A percentile compares a stretch with the other conserved stretches of the same genome.
These are phyloP conservation scores for Metschnikowia cubensis DNA, from an alignment of 805 yeast genomes.

Conservation along the genomic window DNA sequence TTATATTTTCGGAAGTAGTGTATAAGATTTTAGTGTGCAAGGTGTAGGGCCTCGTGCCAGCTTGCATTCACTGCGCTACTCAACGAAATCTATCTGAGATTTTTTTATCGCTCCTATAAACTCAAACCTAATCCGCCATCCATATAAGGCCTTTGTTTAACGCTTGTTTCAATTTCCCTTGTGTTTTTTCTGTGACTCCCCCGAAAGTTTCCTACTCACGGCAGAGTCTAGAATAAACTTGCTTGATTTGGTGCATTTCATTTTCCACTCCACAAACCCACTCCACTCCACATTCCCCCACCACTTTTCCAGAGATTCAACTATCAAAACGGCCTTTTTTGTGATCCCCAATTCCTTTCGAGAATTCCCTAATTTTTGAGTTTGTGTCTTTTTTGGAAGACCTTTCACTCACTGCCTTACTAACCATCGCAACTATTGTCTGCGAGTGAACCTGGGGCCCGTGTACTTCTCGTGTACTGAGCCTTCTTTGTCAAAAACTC, in stretches of 20 bases:
- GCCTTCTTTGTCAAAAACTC: neutral
- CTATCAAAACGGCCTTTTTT: neutral
- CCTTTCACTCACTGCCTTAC: neutral
- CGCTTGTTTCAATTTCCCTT: neutral
- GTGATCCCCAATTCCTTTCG: too few species aligned
- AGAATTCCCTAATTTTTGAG: neutral
- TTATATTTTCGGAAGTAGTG: conserved; percentile 3
- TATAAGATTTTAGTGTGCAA: conserved; percentile 2
- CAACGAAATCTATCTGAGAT: conserved; percentile 2
- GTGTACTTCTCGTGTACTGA: neutral
- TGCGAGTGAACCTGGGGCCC: neutral
- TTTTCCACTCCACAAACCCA: neutral
- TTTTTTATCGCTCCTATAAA: conserved; percentile 3
- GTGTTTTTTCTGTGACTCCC: neutral
- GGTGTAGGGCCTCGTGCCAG: conserved; percentile 6
- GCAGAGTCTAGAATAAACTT: neutral
- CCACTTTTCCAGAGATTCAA: neutral
- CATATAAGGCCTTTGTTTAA: neutral
- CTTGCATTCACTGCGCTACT: conserved; percentile 6
- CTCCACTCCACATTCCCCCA: neutral
- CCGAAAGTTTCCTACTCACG: neutral
- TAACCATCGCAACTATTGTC: neutral
- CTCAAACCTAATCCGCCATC: neutral
- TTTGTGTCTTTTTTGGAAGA: neutral
- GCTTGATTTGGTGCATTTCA: neutral